Base-by-base conservation (phyloP, 768 basidiomycete species). In the Brasilioporus rufonigricans region DNA sequence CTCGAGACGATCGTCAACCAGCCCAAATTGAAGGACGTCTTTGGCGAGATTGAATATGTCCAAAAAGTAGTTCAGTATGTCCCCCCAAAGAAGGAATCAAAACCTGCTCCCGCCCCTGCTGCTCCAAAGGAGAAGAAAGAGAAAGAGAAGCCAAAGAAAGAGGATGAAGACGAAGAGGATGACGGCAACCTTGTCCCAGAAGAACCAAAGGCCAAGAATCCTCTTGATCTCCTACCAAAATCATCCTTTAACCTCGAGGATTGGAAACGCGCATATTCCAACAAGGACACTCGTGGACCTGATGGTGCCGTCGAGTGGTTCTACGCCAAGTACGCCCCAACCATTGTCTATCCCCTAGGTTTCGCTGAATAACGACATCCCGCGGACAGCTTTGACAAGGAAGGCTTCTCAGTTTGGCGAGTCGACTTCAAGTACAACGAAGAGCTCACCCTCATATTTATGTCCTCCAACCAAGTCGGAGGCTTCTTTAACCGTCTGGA, bases 401-500 rank as follows among this genome's bases (percentile, higher is more conserved):
- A 85, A 57, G 93, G 95, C 26, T 97, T 85, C 85, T 95, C 93
- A 59, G 73, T 85, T 69, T 95, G 91, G 90, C 82, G 90, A 53
- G 85, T 93, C 52, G 91, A 93, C 77, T 99, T 91, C 87, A 97
- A 96, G 79, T 98, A 96, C 85, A 91, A 91, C 75, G 79, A 86
- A 21, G 95, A 97, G 74, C 85, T 98, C 59, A 93, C 93, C 21
- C 84, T 86, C 73, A 82, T 82, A 49, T 98, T 92, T 83, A 98
- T 93, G 94, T 94, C 92, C 56, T 82, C 85, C 58, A 98, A 98
- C 81, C 91, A 89, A 73, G 84, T 97, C 66, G 84, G 84, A 55
- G 96, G 96, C 18, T 93, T 96, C 86, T 98, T 95, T 84, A 91
- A 95, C 82, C 92, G 97, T 54, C 85, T 99, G 10, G 97, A 98